Base-by-base conservation (phyloP, 768 basidiomycete genomes). In the Pisolithus tinctorius region DNA sequence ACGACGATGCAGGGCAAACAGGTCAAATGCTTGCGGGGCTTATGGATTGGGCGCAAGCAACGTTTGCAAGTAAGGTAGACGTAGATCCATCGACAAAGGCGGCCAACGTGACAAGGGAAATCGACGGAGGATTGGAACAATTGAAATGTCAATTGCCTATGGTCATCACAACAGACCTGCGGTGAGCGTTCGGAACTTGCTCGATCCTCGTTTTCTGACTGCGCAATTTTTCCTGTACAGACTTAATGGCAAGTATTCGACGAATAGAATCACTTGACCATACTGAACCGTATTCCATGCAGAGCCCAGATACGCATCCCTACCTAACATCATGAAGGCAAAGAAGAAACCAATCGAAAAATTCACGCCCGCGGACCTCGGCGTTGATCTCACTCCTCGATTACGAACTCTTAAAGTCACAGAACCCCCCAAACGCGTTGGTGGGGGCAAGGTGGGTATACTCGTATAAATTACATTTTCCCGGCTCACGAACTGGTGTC, bases 321-420 rank as follows among this genome's bases (percentile, higher is more conserved):
- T 99, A 53, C 92, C 93, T 4, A 93, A 92, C 60, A 95, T 95
- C 69, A 95, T 95, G 91, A 94, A 95, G 70, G 96, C 96, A n/a
- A 98, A 97, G 79, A 99, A 97, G 79, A 99, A 99, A 74, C 85
- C 88, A 13, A 70, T 97, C 40, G 85, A 94, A 70, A 93, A 89
- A 63, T 61, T 96, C 47, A 80, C 80, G 14, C 76, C 92, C 1
- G 73, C 75, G 23, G 92, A 93, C 58, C 82, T 98, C 23, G 83
- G 83, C 6, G 74, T 97, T 23, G 92, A 98, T 71, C 78, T 91
- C 49, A 78, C 82, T 0, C 92, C 93, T 14, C 76, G 80, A 30
- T 71, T 98, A 26, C 89, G 96, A 73, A 91, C 84, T 0, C 60
- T 98, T 62, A 90, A 88, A 59, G 88, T 98, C 25, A 71, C 81